These are phyloP conservation scores for Xylariaceae sp. DNA, from an alignment of 2,329 filamentous ascomycete species.

Conservation along the genomic window DNA sequence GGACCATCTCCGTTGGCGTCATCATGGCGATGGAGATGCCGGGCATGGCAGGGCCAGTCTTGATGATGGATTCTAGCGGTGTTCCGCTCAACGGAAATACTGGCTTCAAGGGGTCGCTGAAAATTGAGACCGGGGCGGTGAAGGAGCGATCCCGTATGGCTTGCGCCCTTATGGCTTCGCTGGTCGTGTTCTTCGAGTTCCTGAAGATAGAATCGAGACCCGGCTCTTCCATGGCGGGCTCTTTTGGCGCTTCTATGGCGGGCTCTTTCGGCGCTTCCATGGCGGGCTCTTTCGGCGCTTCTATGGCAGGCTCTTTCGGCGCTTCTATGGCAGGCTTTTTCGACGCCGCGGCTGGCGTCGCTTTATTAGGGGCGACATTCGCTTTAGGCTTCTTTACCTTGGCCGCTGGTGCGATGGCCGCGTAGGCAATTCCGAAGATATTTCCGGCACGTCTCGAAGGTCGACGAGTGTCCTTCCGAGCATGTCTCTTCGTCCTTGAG, in stretches of 20 bases:
- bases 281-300: background rate
- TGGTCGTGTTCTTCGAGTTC: constrained; percentile 13
- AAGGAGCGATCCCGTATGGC: constrained; percentile 30
- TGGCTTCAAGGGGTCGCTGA: constrained; percentile 30
- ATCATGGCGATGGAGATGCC: constrained; percentile 35
- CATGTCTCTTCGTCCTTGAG: too few species aligned
- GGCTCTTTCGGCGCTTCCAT: too few species aligned
- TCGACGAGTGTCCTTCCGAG: too few species aligned
- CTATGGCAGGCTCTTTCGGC: too few species aligned
- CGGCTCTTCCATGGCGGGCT: background rate
- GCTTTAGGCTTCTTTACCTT: too few species aligned
- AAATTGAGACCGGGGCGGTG: constrained; percentile 27
- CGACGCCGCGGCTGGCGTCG: too few species aligned
- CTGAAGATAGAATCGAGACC: constrained; percentile 15
- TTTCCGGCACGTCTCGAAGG: too few species aligned
- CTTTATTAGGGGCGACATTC: too few species aligned
- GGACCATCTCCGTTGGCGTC: constrained; percentile 37
- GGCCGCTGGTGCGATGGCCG: background rate
- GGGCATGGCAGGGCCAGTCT: constrained; percentile 32
- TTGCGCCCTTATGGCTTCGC: constrained; percentile 6
- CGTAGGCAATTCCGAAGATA: background rate
- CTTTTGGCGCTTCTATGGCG: too few species aligned
- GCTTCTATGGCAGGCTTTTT: too few species aligned
- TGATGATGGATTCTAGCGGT: constrained; percentile 35
- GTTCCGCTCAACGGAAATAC: constrained; percentile 34